Conservation (phyloP, 805 yeast species). For the Lachancea quebecensis region DNA sequence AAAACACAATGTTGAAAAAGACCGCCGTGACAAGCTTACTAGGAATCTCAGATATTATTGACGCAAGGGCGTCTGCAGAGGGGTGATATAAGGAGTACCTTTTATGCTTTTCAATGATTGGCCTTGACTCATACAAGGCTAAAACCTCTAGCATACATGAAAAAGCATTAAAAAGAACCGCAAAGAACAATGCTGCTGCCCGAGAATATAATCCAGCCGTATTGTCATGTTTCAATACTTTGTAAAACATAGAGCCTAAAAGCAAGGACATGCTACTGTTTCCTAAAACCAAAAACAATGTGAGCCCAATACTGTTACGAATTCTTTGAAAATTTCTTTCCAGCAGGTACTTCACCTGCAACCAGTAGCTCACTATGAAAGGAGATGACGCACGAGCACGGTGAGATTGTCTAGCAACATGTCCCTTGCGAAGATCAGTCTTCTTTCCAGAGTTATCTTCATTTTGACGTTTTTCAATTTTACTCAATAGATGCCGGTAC, state of each 20-base stretch:
- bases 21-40: constrained; percentile 41
- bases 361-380: constrained; percentile 42
- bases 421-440: constrained; percentile 32
- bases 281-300: constrained; percentile 37
- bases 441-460: constrained; percentile 20
- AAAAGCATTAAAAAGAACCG: constrained; percentile 56
- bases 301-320: constrained; percentile 44
- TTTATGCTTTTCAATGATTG: constrained; percentile 53
- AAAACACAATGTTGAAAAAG: constrained; percentile 43
- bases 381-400: constrained; percentile 43
- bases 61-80: constrained; percentile 51
- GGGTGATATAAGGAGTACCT: constrained; percentile 53
- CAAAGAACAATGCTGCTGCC: constrained; percentile 62
- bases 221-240: constrained; percentile 31
- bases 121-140: constrained; percentile 47
- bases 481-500: constrained; percentile 33
- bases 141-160: constrained; percentile 53
- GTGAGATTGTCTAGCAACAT: constrained; percentile 46
- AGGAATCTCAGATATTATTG: constrained; percentile 46
- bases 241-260: constrained; percentile 52
- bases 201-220: constrained; percentile 48
- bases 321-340: constrained; percentile 44
- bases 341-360: constrained; percentile 45
- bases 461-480: constrained; percentile 39
- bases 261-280: constrained; percentile 49